Percentiles rank a stretch among this genome's conserved stretches.
Evolutionary conservation across 306 rosid genomes (phyloP).

Genomic region (Cotoneaster glaucophyllus): DNA sequence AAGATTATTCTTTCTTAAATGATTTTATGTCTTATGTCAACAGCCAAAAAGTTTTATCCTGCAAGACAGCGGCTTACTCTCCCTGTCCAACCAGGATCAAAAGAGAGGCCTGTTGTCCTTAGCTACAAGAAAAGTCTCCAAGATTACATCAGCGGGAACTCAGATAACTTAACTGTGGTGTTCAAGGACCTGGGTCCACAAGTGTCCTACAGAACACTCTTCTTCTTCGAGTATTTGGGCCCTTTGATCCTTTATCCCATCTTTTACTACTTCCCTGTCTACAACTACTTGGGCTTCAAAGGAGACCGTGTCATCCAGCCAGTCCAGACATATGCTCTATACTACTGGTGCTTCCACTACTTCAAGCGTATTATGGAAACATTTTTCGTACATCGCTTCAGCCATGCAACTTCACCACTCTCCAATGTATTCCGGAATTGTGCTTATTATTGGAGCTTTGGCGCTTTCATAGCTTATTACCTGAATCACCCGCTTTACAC

Average conservation of each 20-base stretch:
- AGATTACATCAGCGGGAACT: constrained; percentile 59
- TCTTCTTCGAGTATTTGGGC: constrained; percentile 90
- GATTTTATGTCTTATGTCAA: constrained; percentile 24
- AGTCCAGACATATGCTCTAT: constrained; percentile 84
- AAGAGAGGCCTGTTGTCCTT: constrained; percentile 77
- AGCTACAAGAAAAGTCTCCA: constrained; percentile 58
- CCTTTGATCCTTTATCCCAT: constrained; percentile 87
- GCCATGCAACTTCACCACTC: constrained; percentile 96
- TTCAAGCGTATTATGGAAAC: constrained; percentile 91
- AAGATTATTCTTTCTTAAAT: neutral
- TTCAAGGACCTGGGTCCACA: constrained; percentile 94
- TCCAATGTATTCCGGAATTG: constrained; percentile 94
- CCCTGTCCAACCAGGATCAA: constrained; percentile 69
- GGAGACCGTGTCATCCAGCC: constrained; percentile 72
- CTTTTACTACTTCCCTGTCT: constrained; percentile 79
- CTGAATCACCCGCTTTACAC: constrained; percentile 86
- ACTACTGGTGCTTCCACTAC: constrained; percentile 96
- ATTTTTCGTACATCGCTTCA: constrained; percentile 86
- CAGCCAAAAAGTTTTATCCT: constrained; percentile 84
- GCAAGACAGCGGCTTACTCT: constrained; percentile 89
- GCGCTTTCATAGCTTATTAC: constrained; percentile 67
- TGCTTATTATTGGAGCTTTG: constrained; percentile 94
- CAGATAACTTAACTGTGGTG: constrained; percentile 52
- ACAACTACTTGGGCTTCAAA: constrained; percentile 61
- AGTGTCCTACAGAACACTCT: constrained; percentile 78